Base-by-base conservation (phyloP, 768 basidiomycete species). In the Chalciporus pseudorubinellus region DNA sequence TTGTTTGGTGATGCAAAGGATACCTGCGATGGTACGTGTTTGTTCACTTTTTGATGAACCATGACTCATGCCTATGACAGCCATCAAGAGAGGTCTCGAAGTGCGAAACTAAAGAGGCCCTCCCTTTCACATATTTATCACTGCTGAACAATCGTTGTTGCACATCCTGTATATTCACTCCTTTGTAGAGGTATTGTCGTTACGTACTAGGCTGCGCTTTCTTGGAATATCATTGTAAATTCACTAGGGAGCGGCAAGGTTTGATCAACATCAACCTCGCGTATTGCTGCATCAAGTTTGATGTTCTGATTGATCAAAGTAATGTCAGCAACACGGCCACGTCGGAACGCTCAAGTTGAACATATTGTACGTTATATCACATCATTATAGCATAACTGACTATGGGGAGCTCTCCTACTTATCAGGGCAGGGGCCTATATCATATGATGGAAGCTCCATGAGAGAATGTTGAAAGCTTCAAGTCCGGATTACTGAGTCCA, bases 1-100 rank as follows among this genome's bases (percentile, higher is more conserved):
- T 61, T 94, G 55, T 94, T 94, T 59, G 92, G 92, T 39, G 92
- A 94, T 67, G 92, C 92, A 29, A 92, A 92, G 65, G 87, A 89
- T 61, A 89, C 87, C 26, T 93, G 92, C 59, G 92, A 94, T 68
- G 91, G 88, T 87, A 52, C 58, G 13, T 57, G 28, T 52, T 22
- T 40, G 19, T 24, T 13, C 14, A 50, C 28, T 24, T 9, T 5
- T 26, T 20, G 6, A 16, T 10, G 20, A 20, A 22, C 2, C 18
- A 22, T 51, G 26, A 52, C 44, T 45, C 6, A 39, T 34, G 43
- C 46, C n/a, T 3, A 33, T 38, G 13, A 6, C 52, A 83, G 82
- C 82, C 40, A 78, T 84, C 64, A 84, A 84, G 65, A 77, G 77
- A 40, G 80, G 79, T n/a, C 70, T 84, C 14, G 81, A 82, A 54